Base-by-base conservation (phyloP, 768 basidiomycete genomes). In the Asterophora parasitica region DNA sequence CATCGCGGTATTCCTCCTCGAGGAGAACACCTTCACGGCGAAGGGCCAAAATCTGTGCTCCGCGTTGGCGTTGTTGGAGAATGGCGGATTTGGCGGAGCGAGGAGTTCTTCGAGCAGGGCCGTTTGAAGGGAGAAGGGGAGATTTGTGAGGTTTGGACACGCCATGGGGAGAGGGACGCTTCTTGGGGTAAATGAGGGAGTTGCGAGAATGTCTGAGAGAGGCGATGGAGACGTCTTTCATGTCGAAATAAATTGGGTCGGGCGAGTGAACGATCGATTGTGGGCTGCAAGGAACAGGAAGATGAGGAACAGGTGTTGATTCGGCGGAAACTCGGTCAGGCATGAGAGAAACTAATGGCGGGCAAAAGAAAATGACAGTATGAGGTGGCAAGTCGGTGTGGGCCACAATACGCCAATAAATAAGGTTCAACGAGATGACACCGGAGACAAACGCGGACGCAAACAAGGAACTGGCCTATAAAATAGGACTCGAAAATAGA, bases 1-100 rank as follows among this genome's bases (percentile, higher is more conserved):
- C 96, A 41, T 92, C 88, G 32, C 84, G 80, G 63, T 99, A 98
- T 67, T 98, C 95, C 62, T 92, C 91, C 70, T 98, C 96, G 56
- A 94, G 75, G 50, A 92, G 76, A 46, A 86, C 77, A 38, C 85
- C 83, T 57, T 88, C 82, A 56, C 79, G 72, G 36, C 86, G 81
- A 58, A 84, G 73, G 31, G 83, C 86, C 49, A 73, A 71, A 36
- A 84, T 79, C 61, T 85, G 85, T 12, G 75, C 77, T 51, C 85
- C 79, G 42, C 85, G 81, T 60, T 84, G 83, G 49, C 79, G 79
- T 60, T 85, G 85, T 44, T 79, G 78, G 20, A 79, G 57, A 23
- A 79, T 64, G 50, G 80, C 76, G 39, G 76, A 65, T 65, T 82
- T 88, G 42, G 77, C 73, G 33, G 79, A 79, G 61, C 81, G 81